Evolutionary conservation across 805 yeast genomes (phyloP), one percentile per base, ranked within the genome.

Genomic region (Metschnikowia arizonensis): DNA sequence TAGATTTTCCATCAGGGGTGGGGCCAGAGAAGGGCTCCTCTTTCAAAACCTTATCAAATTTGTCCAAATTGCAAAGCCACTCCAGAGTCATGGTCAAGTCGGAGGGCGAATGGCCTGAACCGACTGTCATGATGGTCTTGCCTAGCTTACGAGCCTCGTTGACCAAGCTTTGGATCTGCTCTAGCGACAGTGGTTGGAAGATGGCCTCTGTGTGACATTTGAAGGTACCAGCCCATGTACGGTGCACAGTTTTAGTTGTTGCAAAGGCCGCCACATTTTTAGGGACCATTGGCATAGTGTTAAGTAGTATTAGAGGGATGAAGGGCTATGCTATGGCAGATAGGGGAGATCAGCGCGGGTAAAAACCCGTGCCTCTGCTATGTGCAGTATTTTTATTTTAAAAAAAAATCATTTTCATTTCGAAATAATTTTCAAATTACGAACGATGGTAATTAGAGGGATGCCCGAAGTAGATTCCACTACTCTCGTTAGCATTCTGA

Each of bases 41-140:
- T 18, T 59, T 54, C 21, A 83, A 54, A 15, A 88, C 79, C n/a
- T 63, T 57, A 61, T 80, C 78, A 61, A 85, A 76, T 46, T 79
- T 79, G 64, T 91, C 98, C 57, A 91, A 73, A 61, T 87, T 90
- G 50, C 95, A 78, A 15, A 93, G 67, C 96, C 97, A 90, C 47
- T 86, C 93, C 26, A 72, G 67, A 3, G 96, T 85, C 84, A 89
- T 83, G 43, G 96, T 88, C 66, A 93, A 67, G 59, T 82, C 90
- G 34, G 95, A 85, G 0, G 99, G 99, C 6, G 97, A 89, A 62
- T 93, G 98, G 26, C 96, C 97, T 0, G 96, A 81, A 0, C 99
- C 99, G 7, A 87, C 90, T 1, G 86, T 79, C 74, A 86, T 82
- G 45, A 91, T 66, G 14, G 95, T 85, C 54, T 81, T 83, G 15